Percentiles rank a stretch among this genome's conserved stretches.
Evolutionary conservation across 2,329 filamentous ascomycete species (phyloP).

Genomic region (Colletotrichum musae): DNA sequence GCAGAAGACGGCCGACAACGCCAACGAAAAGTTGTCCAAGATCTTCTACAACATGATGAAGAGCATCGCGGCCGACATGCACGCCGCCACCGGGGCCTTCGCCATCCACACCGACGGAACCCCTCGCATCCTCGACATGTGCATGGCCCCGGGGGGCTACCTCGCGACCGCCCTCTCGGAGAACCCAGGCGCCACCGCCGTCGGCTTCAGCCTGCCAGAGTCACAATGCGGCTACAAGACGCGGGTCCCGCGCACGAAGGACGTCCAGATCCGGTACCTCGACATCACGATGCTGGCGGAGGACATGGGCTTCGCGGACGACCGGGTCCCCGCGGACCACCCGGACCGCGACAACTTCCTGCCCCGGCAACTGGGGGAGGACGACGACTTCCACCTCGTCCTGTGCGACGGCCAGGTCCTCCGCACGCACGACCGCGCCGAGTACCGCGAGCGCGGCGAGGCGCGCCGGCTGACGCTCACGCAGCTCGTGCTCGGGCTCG

Average conservation of each 20-base stretch:
- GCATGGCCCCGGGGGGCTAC: too few relatives aligned
- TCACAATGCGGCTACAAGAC: slow-evolving; percentile 58
- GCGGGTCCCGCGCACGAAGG: slow-evolving; percentile 43
- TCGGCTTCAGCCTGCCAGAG: slow-evolving; percentile 57
- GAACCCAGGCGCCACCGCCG: neutral
- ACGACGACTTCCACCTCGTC: slow-evolving; percentile 56
- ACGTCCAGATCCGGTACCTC: slow-evolving; percentile 46
- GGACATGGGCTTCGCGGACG: slow-evolving; percentile 54
- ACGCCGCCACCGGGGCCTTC: slow-evolving; percentile 52
- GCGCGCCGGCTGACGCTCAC: slow-evolving; percentile 51
- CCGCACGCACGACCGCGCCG: slow-evolving; percentile 52
- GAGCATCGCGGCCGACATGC: slow-evolving; percentile 58
- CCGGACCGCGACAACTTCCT: slow-evolving; percentile 51
- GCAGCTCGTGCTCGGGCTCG: slow-evolving; percentile 62
- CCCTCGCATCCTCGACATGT: too few relatives aligned
- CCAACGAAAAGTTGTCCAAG: slow-evolving; percentile 39
- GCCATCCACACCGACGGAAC: too few relatives aligned
- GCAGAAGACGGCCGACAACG: slow-evolving; percentile 53
- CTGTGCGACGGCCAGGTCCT: slow-evolving; percentile 65
- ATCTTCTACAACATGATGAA: slow-evolving; percentile 61
- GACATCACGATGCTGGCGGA: slow-evolving; percentile 68
- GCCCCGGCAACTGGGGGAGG: slow-evolving; percentile 44
- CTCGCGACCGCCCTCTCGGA: neutral
- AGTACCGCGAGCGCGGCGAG: slow-evolving; percentile 54
- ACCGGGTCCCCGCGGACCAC: slow-evolving; percentile 50